A percentile compares a stretch with the other conserved stretches of the same genome.
phyloP scores from a whole-genome alignment of 1,284 basidiomycete species.

The Tylopilus sp. region DNA sequence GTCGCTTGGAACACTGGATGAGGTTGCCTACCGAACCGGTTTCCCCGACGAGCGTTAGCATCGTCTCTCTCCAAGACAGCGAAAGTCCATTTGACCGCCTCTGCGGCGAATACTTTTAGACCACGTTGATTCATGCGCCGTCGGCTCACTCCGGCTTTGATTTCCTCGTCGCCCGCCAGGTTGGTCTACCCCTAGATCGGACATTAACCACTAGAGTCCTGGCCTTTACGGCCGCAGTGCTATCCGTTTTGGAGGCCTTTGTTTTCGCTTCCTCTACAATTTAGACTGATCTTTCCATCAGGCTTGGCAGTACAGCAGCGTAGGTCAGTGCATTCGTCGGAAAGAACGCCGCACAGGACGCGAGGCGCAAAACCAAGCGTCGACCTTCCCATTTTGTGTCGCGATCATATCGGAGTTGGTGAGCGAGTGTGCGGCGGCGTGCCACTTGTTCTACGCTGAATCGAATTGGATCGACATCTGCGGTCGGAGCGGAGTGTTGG shows the following conservation, averaged over 20 bases:
- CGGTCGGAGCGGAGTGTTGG: constrained; percentile 52
- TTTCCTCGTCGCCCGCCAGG: constrained; percentile 65
- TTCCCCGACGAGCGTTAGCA: neutral
- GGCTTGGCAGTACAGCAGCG: constrained; percentile 69
- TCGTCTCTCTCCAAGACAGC: neutral
- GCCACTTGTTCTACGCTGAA: constrained; percentile 5
- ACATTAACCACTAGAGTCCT: constrained; percentile 51
- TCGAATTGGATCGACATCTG: constrained; percentile 56
- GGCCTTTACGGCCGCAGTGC: constrained; percentile 55
- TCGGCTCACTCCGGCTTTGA: constrained; percentile 59
- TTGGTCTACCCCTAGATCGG: constrained; percentile 45
- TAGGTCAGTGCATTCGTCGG: constrained; percentile 54
- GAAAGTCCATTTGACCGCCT: neutral
- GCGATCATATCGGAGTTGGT: constrained; percentile 55
- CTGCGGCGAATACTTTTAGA: constrained; percentile 37
- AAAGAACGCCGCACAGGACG: constrained; percentile 45
- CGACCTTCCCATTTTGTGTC: constrained; percentile 30
- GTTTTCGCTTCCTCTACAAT: constrained; percentile 48
- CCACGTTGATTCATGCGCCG: constrained; percentile 33
- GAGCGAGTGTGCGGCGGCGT: constrained; percentile 57
- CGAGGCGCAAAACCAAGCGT: constrained; percentile 56
- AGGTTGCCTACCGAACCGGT: neutral
- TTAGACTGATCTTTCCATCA: constrained; percentile 65
- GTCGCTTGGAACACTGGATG: neutral
- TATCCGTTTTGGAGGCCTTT: constrained; percentile 47